A percentile compares a stretch with the other conserved stretches of the same genome.
Conservation (phyloP, 1,139 yeast species). For the Lodderomyces parapsilosis region DNA sequence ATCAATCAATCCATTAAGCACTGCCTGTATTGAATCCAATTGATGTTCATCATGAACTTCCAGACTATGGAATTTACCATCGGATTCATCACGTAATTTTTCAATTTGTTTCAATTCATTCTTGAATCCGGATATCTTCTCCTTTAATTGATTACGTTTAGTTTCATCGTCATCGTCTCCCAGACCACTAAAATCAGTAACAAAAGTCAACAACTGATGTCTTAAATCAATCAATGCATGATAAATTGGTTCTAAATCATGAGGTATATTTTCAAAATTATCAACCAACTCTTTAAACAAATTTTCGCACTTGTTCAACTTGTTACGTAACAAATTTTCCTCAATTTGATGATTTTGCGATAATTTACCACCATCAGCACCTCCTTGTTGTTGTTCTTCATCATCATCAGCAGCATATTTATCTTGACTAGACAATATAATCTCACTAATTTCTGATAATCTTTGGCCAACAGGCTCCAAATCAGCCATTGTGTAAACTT, state of each 20-base stretch:
- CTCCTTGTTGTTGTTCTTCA: constrained; percentile 15
- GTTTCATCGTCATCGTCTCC: constrained; percentile 23
- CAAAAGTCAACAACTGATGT: constrained; percentile 31
- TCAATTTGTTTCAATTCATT: constrained; percentile 32
- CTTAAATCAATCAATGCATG: constrained; percentile 44
- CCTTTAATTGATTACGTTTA: constrained; percentile 20
- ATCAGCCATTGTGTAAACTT: constrained; percentile 81
- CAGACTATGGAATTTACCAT: constrained; percentile 30
- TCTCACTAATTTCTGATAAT: constrained; percentile 61
- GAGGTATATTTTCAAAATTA: constrained; percentile 57
- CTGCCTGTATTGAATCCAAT: constrained; percentile 46
- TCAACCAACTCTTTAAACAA: constrained; percentile 53
- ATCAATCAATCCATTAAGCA: constrained; percentile 71
- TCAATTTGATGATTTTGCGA: constrained; percentile 39
- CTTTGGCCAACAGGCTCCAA: constrained; percentile 72
- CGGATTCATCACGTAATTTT: constrained; percentile 29
- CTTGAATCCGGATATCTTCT: constrained; percentile 18
- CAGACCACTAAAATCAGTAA: constrained; percentile 23
- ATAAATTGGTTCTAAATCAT: constrained; percentile 50
- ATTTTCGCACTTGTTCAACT: constrained; percentile 56
- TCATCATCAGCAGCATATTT: constrained; percentile 27
- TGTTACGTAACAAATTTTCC: constrained; percentile 59
- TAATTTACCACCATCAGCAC: constrained; percentile 8
- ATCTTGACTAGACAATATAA: constrained; percentile 49
- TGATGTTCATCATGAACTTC: constrained; percentile 19